Evolutionary conservation across 163 green algal species (phyloP).

Genomic region (Scenedesmus sp.): DNA sequence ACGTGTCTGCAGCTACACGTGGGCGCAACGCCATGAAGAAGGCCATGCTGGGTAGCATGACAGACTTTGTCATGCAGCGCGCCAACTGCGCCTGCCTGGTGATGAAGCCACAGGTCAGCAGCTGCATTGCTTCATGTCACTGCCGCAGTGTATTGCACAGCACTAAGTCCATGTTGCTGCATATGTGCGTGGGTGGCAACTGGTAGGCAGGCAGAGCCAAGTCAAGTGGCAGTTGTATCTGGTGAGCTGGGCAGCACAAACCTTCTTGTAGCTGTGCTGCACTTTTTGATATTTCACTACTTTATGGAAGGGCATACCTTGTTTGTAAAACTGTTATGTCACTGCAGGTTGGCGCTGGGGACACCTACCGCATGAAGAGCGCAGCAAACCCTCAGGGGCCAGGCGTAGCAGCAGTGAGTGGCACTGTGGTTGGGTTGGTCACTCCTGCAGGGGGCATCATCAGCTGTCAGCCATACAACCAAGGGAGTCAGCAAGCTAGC

Average conservation of each 20-base stretch:
- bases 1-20: conserved; percentile 34
- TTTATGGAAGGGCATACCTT: neutral
- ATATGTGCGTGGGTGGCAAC: neutral
- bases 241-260: neutral
- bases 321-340: neutral
- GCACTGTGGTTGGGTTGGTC: neutral
- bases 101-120: conserved; percentile 42
- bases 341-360: conserved; percentile 42
- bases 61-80: conserved; percentile 50
- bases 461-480: neutral
- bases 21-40: conserved; percentile 52
- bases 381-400: conserved; percentile 4
- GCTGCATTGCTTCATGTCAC: neutral
- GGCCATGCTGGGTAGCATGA: conserved; percentile 52
- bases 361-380: conserved; percentile 57
- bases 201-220: neutral
- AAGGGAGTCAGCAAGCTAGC: neutral
- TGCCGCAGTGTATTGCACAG: neutral
- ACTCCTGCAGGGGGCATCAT: neutral
- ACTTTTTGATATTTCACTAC: neutral
- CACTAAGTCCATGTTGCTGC: neutral
- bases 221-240: neutral
- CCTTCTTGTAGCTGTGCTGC: neutral
- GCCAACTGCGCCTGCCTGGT: conserved; percentile 47
- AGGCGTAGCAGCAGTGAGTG: conserved; percentile 1